Evolutionary conservation across 768 basidiomycete species (phyloP).

Genomic region (Rhodocollybia butyracea): DNA sequence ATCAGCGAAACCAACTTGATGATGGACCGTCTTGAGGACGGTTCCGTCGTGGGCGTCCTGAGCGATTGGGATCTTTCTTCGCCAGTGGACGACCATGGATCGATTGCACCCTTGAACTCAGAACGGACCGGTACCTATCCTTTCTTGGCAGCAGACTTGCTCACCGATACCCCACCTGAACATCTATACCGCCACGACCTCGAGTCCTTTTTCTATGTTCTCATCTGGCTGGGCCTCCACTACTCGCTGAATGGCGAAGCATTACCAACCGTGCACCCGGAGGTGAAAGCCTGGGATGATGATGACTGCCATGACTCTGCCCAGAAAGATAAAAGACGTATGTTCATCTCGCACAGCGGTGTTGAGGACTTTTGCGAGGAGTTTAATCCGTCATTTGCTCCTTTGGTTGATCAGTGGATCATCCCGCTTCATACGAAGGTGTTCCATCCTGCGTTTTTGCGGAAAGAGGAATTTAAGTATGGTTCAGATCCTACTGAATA

Average conservation of each 20-base stretch:
- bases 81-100: slow-evolving; percentile 5
- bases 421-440: neutral
- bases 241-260: slow-evolving; percentile 6
- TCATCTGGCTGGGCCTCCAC: slow-evolving; percentile 19
- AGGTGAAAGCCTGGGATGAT: neutral
- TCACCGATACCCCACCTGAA: slow-evolving; percentile 10
- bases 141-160: slow-evolving; percentile 27
- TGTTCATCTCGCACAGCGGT: neutral
- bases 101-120: neutral
- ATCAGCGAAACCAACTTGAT: slow-evolving; percentile 30
- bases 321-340: neutral
- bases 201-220: slow-evolving; percentile 24
- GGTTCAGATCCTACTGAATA: neutral
- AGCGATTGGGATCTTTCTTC: slow-evolving; percentile 26
- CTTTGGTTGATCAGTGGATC: neutral
- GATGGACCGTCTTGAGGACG: slow-evolving; percentile 12
- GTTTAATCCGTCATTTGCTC: neutral
- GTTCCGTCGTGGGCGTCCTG: slow-evolving; percentile 18
- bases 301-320: neutral
- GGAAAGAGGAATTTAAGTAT: neutral
- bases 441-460: neutral
- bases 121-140: slow-evolving; percentile 22
- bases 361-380: neutral
- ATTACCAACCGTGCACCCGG: neutral
- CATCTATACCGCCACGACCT: slow-evolving; percentile 25